Evolutionary conservation across 2,329 filamentous ascomycete genomes (phyloP).

Genomic region (Colletotrichum brevisporum): DNA sequence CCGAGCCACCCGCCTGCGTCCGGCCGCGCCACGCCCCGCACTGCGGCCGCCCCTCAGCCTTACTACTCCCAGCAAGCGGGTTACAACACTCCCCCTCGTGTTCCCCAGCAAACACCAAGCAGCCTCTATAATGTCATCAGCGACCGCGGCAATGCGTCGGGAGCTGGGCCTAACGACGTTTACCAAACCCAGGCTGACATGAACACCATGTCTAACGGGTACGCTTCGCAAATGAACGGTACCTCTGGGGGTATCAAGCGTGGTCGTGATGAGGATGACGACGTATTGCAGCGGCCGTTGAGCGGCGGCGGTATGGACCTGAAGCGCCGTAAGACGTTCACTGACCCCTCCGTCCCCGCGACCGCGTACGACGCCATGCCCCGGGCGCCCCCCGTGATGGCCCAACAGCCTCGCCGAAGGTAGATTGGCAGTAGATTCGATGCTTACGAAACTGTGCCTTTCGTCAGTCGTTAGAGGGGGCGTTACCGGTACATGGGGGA

Average conservation of each 20-base stretch:
- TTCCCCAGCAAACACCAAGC: conserved; percentile 76
- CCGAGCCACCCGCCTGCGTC: conserved; percentile 84
- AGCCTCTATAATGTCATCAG: conserved; percentile 93
- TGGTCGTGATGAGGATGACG: conserved; percentile 72
- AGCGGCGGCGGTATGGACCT: conserved; percentile 73
- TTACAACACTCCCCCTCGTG: conserved; percentile 85
- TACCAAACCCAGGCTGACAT: conserved; percentile 78
- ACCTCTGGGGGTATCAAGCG: conserved; percentile 61
- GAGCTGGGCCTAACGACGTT: conserved; percentile 75
- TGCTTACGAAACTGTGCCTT: conserved; percentile 3
- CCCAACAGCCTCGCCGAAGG: conserved; percentile 55
- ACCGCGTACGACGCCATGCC: conserved; percentile 65
- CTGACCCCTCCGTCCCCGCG: conserved; percentile 69
- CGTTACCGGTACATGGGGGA: conserved; percentile 30
- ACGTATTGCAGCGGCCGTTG: conserved; percentile 68
- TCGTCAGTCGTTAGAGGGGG: conserved; percentile 31
- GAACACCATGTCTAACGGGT: conserved; percentile 71
- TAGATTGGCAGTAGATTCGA: conserved; percentile 45
- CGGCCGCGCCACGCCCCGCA: conserved; percentile 88
- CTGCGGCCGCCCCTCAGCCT: conserved; percentile 77
- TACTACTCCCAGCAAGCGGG: conserved; percentile 79
- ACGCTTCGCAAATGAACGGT: conserved; percentile 79
- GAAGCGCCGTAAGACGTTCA: conserved; percentile 85
- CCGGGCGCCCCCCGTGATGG: conserved; percentile 62
- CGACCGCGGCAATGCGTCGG: conserved; percentile 77